Base-by-base conservation (phyloP, 2,329 filamentous ascomycete genomes). In the Neonectria punicea region DNA sequence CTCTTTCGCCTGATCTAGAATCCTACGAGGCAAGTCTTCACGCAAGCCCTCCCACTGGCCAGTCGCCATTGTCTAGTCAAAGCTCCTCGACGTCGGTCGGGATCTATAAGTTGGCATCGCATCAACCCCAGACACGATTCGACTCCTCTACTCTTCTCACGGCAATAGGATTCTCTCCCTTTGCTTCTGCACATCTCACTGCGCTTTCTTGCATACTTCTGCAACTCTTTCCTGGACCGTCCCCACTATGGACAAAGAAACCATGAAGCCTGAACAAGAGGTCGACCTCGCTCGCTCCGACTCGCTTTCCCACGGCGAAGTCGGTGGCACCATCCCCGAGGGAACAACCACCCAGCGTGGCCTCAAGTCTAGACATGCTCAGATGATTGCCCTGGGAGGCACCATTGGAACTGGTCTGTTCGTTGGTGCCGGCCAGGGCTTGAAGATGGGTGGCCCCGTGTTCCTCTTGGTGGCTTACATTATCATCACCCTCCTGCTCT, bases 311-410 rank as follows among this genome's bases (percentile, higher is more conserved):
- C 56, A 39, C 8, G 61, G 56, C 28, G 61, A 64, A 20, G 50
- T 64, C 18, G 61, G 61, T 4, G 61, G 61, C 5, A 44, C 44
- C 14, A 43, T 57, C 18, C n/a, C 47, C 5, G 34, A 55, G 18
- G 34, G 43, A 4, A 30, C 32, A 13, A 60, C 61, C 14, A 64
- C 61, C n/a, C 34, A 65, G 20, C 62, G 58, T 25, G 58, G 58
- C 14, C 53, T 61, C 58, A 65, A 65, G 41, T 62, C 63, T 8
- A 58, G 63, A 7, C 58, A 65, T 14, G 51, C 57, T n/a, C 63
- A 62, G 34, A 55, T 64, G 61, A 64, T 64, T 50, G 56, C 61
- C 13, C 55, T 64, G 5, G 53, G 63, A 8, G 60, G 60, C 11
- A 61, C 53, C 4, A 62, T 65, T 10, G 63, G 58, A 34, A 63